These are phyloP conservation scores for Rhodotorula babjevae DNA, from an alignment of 768 basidiomycete species.

Conservation along the genomic window DNA sequence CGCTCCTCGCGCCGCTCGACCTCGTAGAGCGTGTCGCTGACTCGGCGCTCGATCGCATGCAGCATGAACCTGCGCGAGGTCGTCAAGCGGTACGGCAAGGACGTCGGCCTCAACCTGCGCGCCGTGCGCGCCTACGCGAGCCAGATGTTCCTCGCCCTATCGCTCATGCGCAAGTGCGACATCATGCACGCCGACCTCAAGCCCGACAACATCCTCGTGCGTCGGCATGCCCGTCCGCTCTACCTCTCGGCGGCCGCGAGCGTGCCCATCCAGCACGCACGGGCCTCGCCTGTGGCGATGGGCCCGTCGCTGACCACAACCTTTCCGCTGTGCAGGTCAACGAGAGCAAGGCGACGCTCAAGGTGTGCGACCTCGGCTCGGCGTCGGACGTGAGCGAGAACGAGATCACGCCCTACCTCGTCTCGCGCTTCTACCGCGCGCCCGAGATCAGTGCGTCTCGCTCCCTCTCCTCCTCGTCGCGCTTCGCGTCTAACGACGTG, in stretches of 20 bases:
- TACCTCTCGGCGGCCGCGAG: not conserved
- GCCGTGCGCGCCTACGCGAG: slow-evolving; percentile 99
- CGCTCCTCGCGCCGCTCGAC: too few species aligned
- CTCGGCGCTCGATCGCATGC: not conserved
- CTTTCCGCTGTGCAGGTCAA: slow-evolving; percentile 62
- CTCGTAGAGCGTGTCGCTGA: not conserved
- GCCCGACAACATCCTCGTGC: slow-evolving; percentile 91
- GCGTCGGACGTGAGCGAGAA: slow-evolving; percentile 91
- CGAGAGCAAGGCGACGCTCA: slow-evolving; percentile 85
- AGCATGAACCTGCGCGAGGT: slow-evolving; percentile 99
- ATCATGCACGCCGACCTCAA: slow-evolving; percentile 99
- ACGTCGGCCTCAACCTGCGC: slow-evolving; percentile 89
- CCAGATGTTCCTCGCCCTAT: slow-evolving; percentile 83
- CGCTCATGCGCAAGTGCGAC: slow-evolving; percentile 77
- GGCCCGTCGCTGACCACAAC: not conserved
- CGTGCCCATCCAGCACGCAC: too few species aligned
- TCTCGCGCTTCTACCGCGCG: slow-evolving; percentile 93
- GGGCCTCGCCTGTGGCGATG: too few species aligned
- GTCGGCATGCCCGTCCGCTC: slow-evolving; percentile 43
- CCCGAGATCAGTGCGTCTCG: slow-evolving; percentile 83
- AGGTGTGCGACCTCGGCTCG: slow-evolving; percentile 94
- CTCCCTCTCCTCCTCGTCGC: not conserved
- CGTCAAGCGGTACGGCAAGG: slow-evolving; percentile 95
- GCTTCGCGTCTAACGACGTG: too few species aligned
- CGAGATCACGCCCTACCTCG: slow-evolving; percentile 96